A percentile compares a stretch with the other conserved stretches of the same genome.
Evolutionary conservation across 208 protist species (phyloP).

Genomic region (Trichomonas tenax): DNA sequence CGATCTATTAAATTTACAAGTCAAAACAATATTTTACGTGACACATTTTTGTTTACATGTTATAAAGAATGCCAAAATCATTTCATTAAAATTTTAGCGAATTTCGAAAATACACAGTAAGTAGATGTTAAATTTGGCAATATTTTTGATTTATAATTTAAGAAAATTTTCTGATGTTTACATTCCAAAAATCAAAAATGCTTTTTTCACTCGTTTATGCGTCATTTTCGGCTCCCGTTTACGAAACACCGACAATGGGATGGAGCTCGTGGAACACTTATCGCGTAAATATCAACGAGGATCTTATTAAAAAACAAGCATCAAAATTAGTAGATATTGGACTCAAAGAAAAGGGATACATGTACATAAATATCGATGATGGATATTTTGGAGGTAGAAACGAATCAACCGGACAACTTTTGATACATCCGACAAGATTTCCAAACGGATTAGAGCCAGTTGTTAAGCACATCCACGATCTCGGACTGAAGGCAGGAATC

Average conservation of each 20-base stretch:
- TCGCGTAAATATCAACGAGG: neutral
- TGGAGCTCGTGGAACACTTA: slow-evolving; percentile 2
- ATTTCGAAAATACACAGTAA: no score
- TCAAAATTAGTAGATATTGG: neutral
- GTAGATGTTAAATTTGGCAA: no score
- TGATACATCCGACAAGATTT: neutral
- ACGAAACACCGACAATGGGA: neutral
- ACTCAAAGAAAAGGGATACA: neutral
- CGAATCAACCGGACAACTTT: neutral
- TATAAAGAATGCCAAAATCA: no score
- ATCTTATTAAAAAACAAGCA: neutral
- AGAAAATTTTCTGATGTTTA: no score
- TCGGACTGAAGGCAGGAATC: neutral
- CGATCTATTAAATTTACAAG: no score
- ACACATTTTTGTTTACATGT: no score
- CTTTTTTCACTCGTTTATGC: neutral
- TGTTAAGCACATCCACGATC: neutral
- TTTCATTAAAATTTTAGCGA: no score
- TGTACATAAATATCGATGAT: slow-evolving; percentile 13
- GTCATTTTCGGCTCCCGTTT: neutral
- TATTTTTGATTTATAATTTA: no score
- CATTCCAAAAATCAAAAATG: no score
- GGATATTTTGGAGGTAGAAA: neutral
- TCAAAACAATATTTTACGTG: no score
- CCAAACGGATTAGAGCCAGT: neutral